Evolutionary conservation across 83 land plant genomes (phyloP).

Genomic region (Thuja plicata): DNA sequence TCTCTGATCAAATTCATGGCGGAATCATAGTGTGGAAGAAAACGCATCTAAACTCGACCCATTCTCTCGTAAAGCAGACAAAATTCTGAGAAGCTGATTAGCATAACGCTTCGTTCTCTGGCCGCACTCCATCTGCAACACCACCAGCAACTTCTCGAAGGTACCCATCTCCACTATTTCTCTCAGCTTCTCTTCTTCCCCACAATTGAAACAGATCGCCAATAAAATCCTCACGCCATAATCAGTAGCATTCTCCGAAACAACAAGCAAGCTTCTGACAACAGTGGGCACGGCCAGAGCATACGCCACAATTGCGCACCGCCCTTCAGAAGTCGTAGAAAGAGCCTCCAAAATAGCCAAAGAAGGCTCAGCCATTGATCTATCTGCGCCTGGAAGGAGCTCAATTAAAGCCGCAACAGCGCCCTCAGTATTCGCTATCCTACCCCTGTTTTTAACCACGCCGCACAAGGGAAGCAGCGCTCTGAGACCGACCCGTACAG

Average conservation of each 20-base stretch:
- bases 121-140: not conserved
- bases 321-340: slow-evolving; percentile 47
- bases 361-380: slow-evolving; percentile 25
- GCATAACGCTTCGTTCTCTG: not conserved
- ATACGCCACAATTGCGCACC: slow-evolving; percentile 30
- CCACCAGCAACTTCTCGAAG: not conserved
- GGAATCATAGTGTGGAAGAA: not conserved
- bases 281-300: not conserved
- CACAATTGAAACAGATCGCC: not conserved
- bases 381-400: slow-evolving; percentile 21
- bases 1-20: not conserved
- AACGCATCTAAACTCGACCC: not conserved
- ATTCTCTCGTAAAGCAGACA: not conserved
- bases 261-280: not conserved
- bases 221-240: not conserved
- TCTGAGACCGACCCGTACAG: slow-evolving; percentile 27
- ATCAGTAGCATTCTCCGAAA: not conserved
- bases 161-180: not conserved
- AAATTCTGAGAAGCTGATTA: not conserved
- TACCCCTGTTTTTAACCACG: slow-evolving; percentile 12
- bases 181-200: not conserved
- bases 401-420: slow-evolving; percentile 24
- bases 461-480: slow-evolving; percentile 23
- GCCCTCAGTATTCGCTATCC: slow-evolving; percentile 26
- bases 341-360: slow-evolving; percentile 48